Conservation (phyloP, 495 filamentous ascomycete species). For the Hyaloscypha variabilis region DNA sequence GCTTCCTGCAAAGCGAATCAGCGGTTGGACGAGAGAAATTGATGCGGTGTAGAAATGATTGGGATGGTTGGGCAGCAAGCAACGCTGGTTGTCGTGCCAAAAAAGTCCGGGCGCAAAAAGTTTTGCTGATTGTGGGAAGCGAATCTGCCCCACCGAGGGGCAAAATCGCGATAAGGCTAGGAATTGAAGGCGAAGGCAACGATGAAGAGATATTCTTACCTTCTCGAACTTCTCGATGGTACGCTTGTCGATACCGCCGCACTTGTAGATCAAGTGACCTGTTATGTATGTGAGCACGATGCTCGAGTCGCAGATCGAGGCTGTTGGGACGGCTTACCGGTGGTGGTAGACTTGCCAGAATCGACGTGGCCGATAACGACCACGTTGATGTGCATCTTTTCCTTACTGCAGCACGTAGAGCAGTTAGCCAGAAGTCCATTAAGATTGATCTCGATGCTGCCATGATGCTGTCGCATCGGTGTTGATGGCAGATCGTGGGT, state of each 20-base stretch:
- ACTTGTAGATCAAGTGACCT: conserved; percentile 99
- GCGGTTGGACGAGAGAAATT: conserved; percentile 25
- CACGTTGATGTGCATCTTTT: conserved; percentile 84
- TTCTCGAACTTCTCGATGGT: conserved; percentile 99
- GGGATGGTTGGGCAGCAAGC: conserved; percentile 23
- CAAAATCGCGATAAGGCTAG: conserved; percentile 30
- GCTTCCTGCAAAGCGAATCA: conserved; percentile 74
- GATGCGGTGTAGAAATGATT: conserved; percentile 4
- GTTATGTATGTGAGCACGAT: conserved; percentile 23
- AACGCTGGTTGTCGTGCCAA: conserved; percentile 19
- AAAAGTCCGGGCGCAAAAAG: conserved; percentile 28
- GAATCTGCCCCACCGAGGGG: conserved; percentile 33
- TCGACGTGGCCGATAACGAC: conserved; percentile 99
- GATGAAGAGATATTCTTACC: conserved; percentile 52
- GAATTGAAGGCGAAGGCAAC: conserved; percentile 21
- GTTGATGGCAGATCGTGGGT: conserved; percentile 13
- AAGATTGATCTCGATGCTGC: conserved; percentile 6
- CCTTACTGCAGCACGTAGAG: conserved; percentile 59
- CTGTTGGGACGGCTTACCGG: conserved; percentile 53
- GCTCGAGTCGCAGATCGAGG: conserved; percentile 2
- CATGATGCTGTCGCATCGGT: conserved; percentile 21
- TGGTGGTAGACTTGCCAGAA: conserved; percentile 99
- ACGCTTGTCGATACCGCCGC: conserved; percentile 99
- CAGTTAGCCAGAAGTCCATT: conserved; percentile 24
- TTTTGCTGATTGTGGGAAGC: conserved; percentile 26